Conservation (phyloP, 2,329 filamentous ascomycete species). For the Proliferodiscus dingleyae region DNA sequence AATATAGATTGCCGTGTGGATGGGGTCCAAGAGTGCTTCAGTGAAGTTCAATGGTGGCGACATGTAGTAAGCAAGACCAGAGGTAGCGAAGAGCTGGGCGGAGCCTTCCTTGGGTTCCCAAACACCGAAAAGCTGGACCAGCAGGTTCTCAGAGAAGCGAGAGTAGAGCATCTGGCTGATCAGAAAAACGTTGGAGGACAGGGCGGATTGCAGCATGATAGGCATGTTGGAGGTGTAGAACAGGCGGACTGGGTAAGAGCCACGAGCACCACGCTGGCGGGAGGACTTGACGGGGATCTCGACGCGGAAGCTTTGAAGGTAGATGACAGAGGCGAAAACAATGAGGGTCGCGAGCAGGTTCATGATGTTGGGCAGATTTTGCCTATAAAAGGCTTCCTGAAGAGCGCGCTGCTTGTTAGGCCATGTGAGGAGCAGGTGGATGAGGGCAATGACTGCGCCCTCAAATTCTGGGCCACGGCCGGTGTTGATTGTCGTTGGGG, state of each 20-base stretch:
- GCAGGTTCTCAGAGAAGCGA: constrained; percentile 96
- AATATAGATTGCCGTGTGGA: constrained; percentile 94
- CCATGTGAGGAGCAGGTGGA: constrained; percentile 98
- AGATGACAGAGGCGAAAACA: constrained; percentile 97
- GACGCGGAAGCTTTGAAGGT: constrained; percentile 98
- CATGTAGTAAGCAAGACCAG: constrained; percentile 99
- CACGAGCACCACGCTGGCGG: constrained; percentile 96
- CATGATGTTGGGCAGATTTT: constrained; percentile 99
- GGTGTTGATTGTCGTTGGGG: constrained; percentile 98
- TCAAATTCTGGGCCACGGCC: constrained; percentile 98
- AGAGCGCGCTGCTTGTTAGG: constrained; percentile 98
- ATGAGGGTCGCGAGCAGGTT: constrained; percentile 89
- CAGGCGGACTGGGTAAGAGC: constrained; percentile 95
- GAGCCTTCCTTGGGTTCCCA: constrained; percentile 98
- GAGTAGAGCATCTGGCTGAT: constrained; percentile 99
- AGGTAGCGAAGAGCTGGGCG: constrained; percentile 88
- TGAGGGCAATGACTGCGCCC: constrained; percentile 94
- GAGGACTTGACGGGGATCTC: constrained; percentile 99
- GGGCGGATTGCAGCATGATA: constrained; percentile 98
- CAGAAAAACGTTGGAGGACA: constrained; percentile 98
- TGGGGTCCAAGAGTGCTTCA: constrained; percentile 91
- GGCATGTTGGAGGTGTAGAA: constrained; percentile 99
- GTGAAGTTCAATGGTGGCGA: constrained; percentile 96
- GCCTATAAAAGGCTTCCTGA: constrained; percentile 97
- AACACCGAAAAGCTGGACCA: constrained; percentile 94